Evolutionary conservation across 257 asterid genomes (phyloP).

Genomic region (Ajuga chamaepitys): DNA sequence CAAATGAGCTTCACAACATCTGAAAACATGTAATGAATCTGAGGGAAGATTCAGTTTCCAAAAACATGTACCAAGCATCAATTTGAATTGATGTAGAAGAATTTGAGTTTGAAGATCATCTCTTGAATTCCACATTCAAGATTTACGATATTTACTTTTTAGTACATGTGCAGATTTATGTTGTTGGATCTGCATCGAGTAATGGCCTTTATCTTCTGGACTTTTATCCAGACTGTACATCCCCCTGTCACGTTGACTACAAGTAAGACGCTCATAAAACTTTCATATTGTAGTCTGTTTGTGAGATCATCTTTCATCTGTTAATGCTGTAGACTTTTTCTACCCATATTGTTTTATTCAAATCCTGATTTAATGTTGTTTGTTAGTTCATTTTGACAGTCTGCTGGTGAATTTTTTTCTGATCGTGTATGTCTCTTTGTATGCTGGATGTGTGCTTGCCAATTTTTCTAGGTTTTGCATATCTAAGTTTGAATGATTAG

Average conservation of each 20-base stretch:
- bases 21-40: neutral
- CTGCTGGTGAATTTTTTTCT: neutral
- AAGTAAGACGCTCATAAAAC: conserved; percentile 34
- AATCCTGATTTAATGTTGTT: neutral
- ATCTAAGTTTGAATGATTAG: neutral
- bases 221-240: conserved; percentile 67
- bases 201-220: conserved; percentile 79
- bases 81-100: neutral
- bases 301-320: neutral
- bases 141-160: neutral
- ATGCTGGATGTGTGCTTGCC: neutral
- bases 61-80: neutral
- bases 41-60: neutral
- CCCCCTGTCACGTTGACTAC: conserved; percentile 78
- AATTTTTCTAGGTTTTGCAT: too few species aligned
- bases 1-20: neutral
- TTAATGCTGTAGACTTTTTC: neutral
- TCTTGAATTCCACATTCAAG: neutral
- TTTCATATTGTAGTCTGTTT: neutral
- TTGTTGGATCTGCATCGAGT: conserved; percentile 67
- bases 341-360: neutral
- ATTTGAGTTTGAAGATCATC: neutral
- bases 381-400: neutral
- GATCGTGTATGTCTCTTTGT: neutral
- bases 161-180: conserved; percentile 54